phyloP scores from a whole-genome alignment of 257 asterid species.

The Scutellaria barbata region DNA sequence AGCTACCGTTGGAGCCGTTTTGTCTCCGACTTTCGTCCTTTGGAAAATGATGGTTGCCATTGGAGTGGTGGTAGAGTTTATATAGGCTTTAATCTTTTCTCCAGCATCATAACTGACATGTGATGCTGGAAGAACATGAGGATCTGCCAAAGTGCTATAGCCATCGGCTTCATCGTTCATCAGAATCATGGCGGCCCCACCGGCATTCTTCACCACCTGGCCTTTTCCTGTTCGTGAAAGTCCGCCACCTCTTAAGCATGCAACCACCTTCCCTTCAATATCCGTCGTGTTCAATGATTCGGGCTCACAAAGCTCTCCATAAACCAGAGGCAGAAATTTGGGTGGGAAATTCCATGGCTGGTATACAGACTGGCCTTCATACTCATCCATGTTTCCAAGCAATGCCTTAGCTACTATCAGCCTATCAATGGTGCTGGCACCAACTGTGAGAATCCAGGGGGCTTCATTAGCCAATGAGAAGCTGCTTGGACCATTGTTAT shows the following conservation, averaged over 20 bases:
- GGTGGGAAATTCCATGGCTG: slow-evolving; percentile 30
- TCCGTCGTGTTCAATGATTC: slow-evolving; percentile 27
- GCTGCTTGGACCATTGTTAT: slow-evolving; percentile 36
- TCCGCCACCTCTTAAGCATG: slow-evolving; percentile 32
- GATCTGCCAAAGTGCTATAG: slow-evolving; percentile 15
- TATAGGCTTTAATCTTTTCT: slow-evolving; percentile 33
- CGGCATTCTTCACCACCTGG: slow-evolving; percentile 35
- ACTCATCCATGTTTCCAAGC: slow-evolving; percentile 40
- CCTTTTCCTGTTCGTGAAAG: slow-evolving; percentile 32
- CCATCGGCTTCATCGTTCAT: slow-evolving; percentile 26
- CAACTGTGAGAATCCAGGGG: slow-evolving; percentile 54
- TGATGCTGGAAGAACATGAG: slow-evolving; percentile 38
- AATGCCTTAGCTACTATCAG: slow-evolving; percentile 19
- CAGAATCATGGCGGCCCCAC: slow-evolving; percentile 49
- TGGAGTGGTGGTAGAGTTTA: slow-evolving; percentile 31
- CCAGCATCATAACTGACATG: slow-evolving; percentile 36
- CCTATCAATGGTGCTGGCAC: slow-evolving; percentile 44
- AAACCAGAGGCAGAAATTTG: slow-evolving; percentile 30
- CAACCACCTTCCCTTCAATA: slow-evolving; percentile 36
- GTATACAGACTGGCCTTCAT: slow-evolving; percentile 39
- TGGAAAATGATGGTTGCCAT: slow-evolving; percentile 32
- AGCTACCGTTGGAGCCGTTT: slow-evolving; percentile 32
- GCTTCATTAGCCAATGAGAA: slow-evolving; percentile 40
- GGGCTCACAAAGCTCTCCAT: slow-evolving; percentile 17
- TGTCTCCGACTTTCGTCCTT: slow-evolving; percentile 37